Evolutionary conservation across 83 land plant species (phyloP).

Genomic region (Diphasiastrum complanatum): DNA sequence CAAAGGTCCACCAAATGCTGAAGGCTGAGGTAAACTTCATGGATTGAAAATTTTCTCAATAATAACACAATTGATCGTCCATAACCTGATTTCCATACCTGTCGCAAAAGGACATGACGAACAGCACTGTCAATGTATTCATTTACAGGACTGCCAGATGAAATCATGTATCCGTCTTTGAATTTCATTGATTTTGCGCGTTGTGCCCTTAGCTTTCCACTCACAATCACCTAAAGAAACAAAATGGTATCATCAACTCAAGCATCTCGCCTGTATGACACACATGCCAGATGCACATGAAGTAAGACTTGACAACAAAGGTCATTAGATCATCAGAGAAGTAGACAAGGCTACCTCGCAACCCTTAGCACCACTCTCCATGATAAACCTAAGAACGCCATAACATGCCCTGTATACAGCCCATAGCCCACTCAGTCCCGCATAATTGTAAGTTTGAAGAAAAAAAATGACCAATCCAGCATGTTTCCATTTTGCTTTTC

Average conservation of each 20-base stretch:
- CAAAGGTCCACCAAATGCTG: no score
- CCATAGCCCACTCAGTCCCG: no score
- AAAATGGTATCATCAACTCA: not conserved
- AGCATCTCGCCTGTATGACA: not conserved
- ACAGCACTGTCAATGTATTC: slow-evolving; percentile 51
- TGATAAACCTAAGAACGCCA: slow-evolving; percentile 45
- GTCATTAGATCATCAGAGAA: not conserved
- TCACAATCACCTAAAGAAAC: slow-evolving; percentile 36
- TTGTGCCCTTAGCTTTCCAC: slow-evolving; percentile 59
- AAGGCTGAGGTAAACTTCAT: no score
- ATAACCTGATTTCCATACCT: slow-evolving; percentile 21
- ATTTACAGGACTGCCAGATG: slow-evolving; percentile 50
- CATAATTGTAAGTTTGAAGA: no score
- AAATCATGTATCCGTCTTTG: slow-evolving; percentile 58
- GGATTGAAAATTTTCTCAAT: not conserved
- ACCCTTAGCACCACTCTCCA: slow-evolving; percentile 53
- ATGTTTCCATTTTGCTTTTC: no score
- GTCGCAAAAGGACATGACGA: slow-evolving; percentile 49
- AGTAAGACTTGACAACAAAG: not conserved
- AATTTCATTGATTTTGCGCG: slow-evolving; percentile 68
- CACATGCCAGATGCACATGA: not conserved
- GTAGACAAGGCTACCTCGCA: slow-evolving; percentile 42
- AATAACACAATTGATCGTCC: not conserved
- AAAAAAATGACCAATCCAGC: no score
- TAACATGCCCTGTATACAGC: slow-evolving; percentile 60